These are phyloP conservation scores for Millerago galiae DNA, from an alignment of 805 yeast species.

Conservation along the genomic window DNA sequence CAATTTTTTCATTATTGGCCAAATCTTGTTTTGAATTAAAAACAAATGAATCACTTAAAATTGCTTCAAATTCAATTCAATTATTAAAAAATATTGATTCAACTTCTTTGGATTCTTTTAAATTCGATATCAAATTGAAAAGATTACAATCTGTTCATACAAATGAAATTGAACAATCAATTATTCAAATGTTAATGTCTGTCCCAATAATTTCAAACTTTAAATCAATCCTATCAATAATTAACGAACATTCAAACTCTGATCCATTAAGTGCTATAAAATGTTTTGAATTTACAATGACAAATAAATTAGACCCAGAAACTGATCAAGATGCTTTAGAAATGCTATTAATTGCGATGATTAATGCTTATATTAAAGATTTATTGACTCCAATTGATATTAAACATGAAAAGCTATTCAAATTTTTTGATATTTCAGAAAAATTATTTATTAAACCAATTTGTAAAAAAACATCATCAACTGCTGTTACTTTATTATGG, in stretches of 20 bases:
- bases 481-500: slow-evolving; percentile 34
- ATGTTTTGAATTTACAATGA: slow-evolving; percentile 30
- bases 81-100: slow-evolving; percentile 24
- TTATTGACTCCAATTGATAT: slow-evolving; percentile 19
- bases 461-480: slow-evolving; percentile 25
- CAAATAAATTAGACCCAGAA: slow-evolving; percentile 25
- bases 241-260: slow-evolving; percentile 23
- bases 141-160: slow-evolving; percentile 10
- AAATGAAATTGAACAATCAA: slow-evolving; percentile 21
- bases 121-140: slow-evolving; percentile 22
- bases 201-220: slow-evolving; percentile 20
- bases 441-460: slow-evolving; percentile 22
- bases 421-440: slow-evolving; percentile 24
- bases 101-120: slow-evolving; percentile 26
- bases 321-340: slow-evolving; percentile 21
- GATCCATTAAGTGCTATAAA: slow-evolving; percentile 25
- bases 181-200: slow-evolving; percentile 32
- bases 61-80: slow-evolving; percentile 20
- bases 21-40: slow-evolving; percentile 23
- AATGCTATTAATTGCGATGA: slow-evolving; percentile 21
- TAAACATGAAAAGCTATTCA: slow-evolving; percentile 18
- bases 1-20: slow-evolving; percentile 22
- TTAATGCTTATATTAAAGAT: slow-evolving; percentile 25
- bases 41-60: slow-evolving; percentile 9
- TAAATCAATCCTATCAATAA: slow-evolving; percentile 20